Conservation (phyloP, 305 asterid species). For the Fraxinus sp. region DNA sequence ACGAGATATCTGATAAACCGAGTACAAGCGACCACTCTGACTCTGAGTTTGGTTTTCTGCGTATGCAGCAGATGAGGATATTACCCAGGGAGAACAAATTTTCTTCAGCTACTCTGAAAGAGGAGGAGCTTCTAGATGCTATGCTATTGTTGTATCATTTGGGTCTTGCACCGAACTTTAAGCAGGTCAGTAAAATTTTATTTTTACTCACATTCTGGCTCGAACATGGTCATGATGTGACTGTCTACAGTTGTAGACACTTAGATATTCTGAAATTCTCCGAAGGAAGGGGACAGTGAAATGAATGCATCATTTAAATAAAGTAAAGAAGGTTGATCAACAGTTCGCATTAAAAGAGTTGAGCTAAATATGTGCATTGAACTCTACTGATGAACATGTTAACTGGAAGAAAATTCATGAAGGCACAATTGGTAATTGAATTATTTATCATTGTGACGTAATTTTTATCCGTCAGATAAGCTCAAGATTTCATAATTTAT, state of each 20-base stretch:
- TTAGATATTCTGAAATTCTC: background rate
- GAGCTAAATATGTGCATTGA: slow-evolving; percentile 13
- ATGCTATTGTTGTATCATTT: slow-evolving; percentile 86
- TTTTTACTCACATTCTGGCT: background rate
- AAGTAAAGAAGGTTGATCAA: background rate
- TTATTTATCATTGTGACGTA: background rate
- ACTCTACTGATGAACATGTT: background rate
- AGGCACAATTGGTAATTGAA: background rate
- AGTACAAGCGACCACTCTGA: slow-evolving; percentile 87
- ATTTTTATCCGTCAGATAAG: background rate
- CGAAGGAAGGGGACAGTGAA: background rate
- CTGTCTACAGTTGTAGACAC: background rate
- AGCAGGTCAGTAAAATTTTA: slow-evolving; percentile 58
- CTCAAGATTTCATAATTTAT: background rate
- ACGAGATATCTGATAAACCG: slow-evolving; percentile 84
- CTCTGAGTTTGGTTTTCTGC: slow-evolving; percentile 67
- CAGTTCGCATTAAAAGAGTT: background rate
- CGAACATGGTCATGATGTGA: background rate
- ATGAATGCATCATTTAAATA: background rate
- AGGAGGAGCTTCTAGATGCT: slow-evolving; percentile 93
- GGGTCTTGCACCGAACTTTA: slow-evolving; percentile 94
- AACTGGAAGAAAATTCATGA: background rate
- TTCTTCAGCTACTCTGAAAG: slow-evolving; percentile 73
- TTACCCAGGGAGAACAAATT: slow-evolving; percentile 53
- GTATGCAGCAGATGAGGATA: slow-evolving; percentile 66